A percentile compares a stretch with the other conserved stretches of the same genome.
Conservation (phyloP, 108 stramenopile genomes). For the Ochromonas danica region DNA sequence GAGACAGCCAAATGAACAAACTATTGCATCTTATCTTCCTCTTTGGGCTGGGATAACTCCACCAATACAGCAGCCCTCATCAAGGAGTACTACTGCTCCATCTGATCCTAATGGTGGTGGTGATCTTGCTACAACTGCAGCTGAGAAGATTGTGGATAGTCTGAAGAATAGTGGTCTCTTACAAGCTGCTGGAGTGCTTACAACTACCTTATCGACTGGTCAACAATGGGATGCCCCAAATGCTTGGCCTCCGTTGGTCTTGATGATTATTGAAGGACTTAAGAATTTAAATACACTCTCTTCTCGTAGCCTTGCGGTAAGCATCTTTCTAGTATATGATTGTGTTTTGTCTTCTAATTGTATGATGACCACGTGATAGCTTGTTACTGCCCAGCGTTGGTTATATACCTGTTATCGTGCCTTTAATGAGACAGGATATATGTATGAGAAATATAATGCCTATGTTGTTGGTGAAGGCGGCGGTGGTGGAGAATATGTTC, state of each 20-base stretch:
- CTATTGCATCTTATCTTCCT: neutral
- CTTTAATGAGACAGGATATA: slow-evolving; percentile 39
- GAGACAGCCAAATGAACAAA: neutral
- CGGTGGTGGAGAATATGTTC: slow-evolving; percentile 55
- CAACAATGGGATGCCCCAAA: slow-evolving; percentile 60
- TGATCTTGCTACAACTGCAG: neutral
- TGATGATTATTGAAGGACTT: slow-evolving; percentile 47
- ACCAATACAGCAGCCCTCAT: neutral
- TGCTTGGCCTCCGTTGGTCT: slow-evolving; percentile 58
- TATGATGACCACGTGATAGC: too few relatives aligned
- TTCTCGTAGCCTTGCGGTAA: neutral
- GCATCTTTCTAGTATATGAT: neutral
- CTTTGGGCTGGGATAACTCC: neutral
- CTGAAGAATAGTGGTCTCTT: slow-evolving; percentile 8
- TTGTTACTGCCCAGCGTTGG: slow-evolving; percentile 45
- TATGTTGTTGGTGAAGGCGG: slow-evolving; percentile 32
- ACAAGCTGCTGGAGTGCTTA: slow-evolving; percentile 28
- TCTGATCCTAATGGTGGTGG: too few relatives aligned
- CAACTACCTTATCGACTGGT: slow-evolving; percentile 33
- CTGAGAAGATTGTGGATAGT: neutral
- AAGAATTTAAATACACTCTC: neutral
- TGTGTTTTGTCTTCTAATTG: neutral
- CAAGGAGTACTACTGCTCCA: neutral
- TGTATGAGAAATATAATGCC: slow-evolving; percentile 60
- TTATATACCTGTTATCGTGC: slow-evolving; percentile 32